These are phyloP conservation scores for Teratosphaeria pseudoeucalypti DNA, from an alignment of 2,329 filamentous ascomycete species.

Conservation along the genomic window DNA sequence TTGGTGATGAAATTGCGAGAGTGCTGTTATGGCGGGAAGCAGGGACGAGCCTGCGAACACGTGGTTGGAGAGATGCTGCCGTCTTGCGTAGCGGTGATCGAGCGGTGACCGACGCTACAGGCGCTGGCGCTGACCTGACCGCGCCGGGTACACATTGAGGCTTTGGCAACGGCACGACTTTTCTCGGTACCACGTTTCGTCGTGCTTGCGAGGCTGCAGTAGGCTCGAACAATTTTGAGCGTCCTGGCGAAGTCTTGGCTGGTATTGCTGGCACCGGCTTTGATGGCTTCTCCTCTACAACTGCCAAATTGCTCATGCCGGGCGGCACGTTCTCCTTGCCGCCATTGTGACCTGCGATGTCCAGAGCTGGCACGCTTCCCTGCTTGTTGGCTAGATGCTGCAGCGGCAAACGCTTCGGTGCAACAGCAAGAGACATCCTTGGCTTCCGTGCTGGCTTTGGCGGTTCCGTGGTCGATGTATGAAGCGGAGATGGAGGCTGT, in stretches of 20 bases:
- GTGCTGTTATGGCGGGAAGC: neutral
- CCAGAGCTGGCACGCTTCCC: conserved; percentile 30
- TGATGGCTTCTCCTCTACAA: neutral
- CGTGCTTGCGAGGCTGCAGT: conserved; percentile 16
- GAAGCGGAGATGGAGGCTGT: neutral
- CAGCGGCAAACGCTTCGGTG: conserved; percentile 42
- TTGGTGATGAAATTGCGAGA: conserved; percentile 3
- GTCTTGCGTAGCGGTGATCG: neutral
- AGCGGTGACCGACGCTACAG: neutral
- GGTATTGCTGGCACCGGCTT: neutral
- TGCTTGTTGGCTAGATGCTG: conserved; percentile 23
- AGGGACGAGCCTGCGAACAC: neutral
- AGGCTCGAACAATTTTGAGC: conserved; percentile 9
- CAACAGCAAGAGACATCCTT: conserved; percentile 34
- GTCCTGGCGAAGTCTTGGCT: neutral
- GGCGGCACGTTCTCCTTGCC: conserved; percentile 57
- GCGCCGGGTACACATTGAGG: neutral
- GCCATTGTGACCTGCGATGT: conserved; percentile 43
- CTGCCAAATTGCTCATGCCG: conserved; percentile 9
- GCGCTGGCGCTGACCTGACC: neutral
- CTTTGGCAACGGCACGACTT: conserved; percentile 7
- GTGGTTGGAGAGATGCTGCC: neutral
- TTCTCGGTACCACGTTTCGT: conserved; percentile 9
- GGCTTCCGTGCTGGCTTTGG: conserved; percentile 19
- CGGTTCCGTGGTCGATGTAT: conserved; percentile 4